Base-by-base conservation (phyloP, 2,329 filamentous ascomycete species). In the Alternaria sp. region DNA sequence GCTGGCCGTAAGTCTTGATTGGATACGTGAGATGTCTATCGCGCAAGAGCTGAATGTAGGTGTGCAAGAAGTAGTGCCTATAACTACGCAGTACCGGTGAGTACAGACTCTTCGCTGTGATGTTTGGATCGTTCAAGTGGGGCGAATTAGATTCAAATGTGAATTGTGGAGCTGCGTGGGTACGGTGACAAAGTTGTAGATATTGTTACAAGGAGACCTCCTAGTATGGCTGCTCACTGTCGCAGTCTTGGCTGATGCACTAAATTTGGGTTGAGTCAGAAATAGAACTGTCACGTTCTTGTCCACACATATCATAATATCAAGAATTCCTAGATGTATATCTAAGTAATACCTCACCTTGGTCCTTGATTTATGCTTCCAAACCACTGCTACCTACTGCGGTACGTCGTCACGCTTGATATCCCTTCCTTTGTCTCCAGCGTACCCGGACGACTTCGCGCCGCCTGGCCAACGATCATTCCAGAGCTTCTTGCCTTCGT, bases 321-420 rank as follows among this genome's bases (percentile, higher is more conserved):
- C 44, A 34, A 0, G 5, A 47, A 7, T 14, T 32, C 14, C n/a
- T 18, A 26, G 24, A 2, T 26, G 18, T 47, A 4, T 2, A 32
- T 4, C 16, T 8, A n/a, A n/a, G 7, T n/a, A 20, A 11, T 8
- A 3, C 18, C 44, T 47, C 28, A 38, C 14, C 20, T 51, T 38
- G 3, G 7, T 16, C 20, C 16, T 26, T 42, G n/a, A 9, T n/a
- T 12, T 1, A 5, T 7, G 24, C 24, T 47, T 42, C 39, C 7
- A n/a, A 5, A 12, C 5, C 7, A 3, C 30, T 41, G 24, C 6
- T 11, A 4, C 4, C 28, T 60, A 63, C 48, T 63, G 62, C 38
- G 60, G 57, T 34, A 57, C 54, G 54, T 67, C 63, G 46, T 67
- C 63, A 7, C 53, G 42, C 42, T 43, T 60, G 8, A 26, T 16